Percentiles rank a stretch among this genome's conserved stretches.
phyloP scores from a whole-genome alignment of 768 basidiomycete species.

The Tricholoma sp. region DNA sequence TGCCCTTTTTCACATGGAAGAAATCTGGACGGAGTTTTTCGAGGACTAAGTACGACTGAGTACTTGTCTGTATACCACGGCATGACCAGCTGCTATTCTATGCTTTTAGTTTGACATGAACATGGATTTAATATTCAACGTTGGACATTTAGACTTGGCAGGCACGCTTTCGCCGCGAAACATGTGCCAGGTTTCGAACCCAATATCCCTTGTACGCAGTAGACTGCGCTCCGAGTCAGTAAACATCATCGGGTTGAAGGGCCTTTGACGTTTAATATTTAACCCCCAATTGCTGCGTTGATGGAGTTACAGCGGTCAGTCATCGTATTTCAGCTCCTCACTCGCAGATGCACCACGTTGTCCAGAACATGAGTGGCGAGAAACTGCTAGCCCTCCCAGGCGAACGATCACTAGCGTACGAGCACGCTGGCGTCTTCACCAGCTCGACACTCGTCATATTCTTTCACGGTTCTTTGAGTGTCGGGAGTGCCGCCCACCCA shows the following conservation, averaged over 20 bases:
- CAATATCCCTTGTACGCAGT: too few relatives aligned
- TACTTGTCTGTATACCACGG: neutral
- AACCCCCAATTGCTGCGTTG: neutral
- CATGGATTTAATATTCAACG: neutral
- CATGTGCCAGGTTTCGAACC: too few relatives aligned
- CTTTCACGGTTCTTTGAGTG: slow-evolving; percentile 34
- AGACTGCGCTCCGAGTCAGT: too few relatives aligned
- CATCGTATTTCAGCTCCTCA: neutral
- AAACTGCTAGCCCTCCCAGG: slow-evolving; percentile 15
- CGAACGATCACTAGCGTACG: slow-evolving; percentile 35
- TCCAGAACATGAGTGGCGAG: slow-evolving; percentile 7
- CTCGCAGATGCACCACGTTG: neutral
- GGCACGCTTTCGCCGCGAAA: too few relatives aligned
- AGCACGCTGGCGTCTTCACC: slow-evolving; percentile 26
- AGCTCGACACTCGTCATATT: slow-evolving; percentile 36
- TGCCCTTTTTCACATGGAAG: slow-evolving; percentile 29
- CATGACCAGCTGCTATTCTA: neutral
- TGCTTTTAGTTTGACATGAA: neutral
- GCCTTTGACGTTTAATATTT: neutral
- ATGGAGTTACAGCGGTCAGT: neutral
- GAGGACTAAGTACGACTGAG: neutral
- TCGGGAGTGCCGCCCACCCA: slow-evolving; percentile 23
- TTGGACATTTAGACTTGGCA: neutral
- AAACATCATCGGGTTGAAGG: neutral
- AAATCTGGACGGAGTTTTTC: slow-evolving; percentile 29